phyloP scores from a whole-genome alignment of 306 rosid genomes.

The Oxytropis ochrocephala region DNA sequence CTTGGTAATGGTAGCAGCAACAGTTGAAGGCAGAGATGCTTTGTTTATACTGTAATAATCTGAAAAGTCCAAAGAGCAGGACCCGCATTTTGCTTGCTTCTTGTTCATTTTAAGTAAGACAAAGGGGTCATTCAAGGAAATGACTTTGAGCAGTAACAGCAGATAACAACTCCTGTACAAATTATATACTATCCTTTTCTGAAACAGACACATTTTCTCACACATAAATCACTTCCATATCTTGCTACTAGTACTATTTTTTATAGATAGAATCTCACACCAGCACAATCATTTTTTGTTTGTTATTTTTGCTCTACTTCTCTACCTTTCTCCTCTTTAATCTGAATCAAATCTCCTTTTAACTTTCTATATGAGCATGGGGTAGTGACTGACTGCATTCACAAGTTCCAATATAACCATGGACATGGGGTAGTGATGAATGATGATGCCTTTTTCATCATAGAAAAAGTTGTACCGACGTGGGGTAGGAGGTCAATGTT shows the following conservation, averaged over 20 bases:
- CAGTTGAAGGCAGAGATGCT: background rate
- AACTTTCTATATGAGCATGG: background rate
- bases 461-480: slow-evolving; percentile 1
- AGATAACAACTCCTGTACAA: slow-evolving; percentile 11
- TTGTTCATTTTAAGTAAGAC: slow-evolving; percentile 28
- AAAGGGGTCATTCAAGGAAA: slow-evolving; percentile 28
- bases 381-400: background rate
- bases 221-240: slow-evolving; percentile 14
- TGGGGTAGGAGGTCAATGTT: slow-evolving; percentile 13
- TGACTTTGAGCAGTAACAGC: slow-evolving; percentile 15
- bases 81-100: slow-evolving; percentile 8
- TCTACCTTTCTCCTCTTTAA: background rate
- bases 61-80: slow-evolving; percentile 14
- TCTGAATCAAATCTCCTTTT: background rate
- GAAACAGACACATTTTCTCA: slow-evolving; percentile 27
- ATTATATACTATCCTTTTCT: slow-evolving; percentile 17
- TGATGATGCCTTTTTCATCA: slow-evolving; percentile 1
- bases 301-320: slow-evolving; percentile 9
- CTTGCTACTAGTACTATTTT: slow-evolving; percentile 6
- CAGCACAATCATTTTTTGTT: background rate
- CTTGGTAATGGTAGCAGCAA: background rate
- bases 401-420: slow-evolving; percentile 21
- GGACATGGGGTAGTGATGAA: background rate
- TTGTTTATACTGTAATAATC: background rate
- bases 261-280: slow-evolving; percentile 14